Evolutionary conservation across 768 basidiomycete species (phyloP).

Genomic region (Phaffia tasmanica): DNA sequence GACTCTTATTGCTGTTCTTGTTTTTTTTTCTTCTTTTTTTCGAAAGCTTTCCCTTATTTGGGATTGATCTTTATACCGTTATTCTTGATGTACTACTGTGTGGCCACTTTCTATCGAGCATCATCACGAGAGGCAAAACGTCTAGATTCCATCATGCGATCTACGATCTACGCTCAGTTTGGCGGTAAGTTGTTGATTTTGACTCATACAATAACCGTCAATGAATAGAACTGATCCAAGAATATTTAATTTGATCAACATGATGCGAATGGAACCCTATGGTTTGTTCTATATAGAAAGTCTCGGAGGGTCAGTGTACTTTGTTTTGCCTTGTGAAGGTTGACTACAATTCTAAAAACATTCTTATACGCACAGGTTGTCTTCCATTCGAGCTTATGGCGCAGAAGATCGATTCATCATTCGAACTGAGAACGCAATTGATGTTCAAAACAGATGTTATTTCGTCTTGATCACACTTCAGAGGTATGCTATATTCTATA

Average conservation of each 20-base stretch:
- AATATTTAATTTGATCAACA: slow-evolving; percentile 6
- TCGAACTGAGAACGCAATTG: slow-evolving; percentile 16
- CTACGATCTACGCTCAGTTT: slow-evolving; percentile 57
- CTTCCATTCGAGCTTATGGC: slow-evolving; percentile 75
- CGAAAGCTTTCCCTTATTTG: slow-evolving; percentile 14
- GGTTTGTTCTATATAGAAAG: too few relatives aligned
- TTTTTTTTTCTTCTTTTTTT: slow-evolving; percentile 18
- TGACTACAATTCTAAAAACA: too few relatives aligned
- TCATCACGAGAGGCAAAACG: slow-evolving; percentile 76
- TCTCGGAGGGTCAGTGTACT: too few relatives aligned
- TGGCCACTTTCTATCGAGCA: slow-evolving; percentile 69
- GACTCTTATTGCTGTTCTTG: too few relatives aligned
- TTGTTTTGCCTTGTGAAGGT: too few relatives aligned
- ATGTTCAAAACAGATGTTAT: slow-evolving; percentile 56
- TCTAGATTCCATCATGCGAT: slow-evolving; percentile 49
- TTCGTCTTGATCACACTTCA: slow-evolving; percentile 27
- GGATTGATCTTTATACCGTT: slow-evolving; percentile 13
- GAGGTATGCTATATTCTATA: slow-evolving; percentile 32
- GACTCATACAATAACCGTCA: slow-evolving; percentile 44
- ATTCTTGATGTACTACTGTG: slow-evolving; percentile 51
- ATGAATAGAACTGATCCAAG: slow-evolving; percentile 35
- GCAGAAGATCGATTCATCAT: slow-evolving; percentile 61
- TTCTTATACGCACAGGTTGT: too few relatives aligned
- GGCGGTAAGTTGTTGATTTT: slow-evolving; percentile 76
- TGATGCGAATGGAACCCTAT: too few relatives aligned